Base-by-base conservation (phyloP, 371 early-diverging fungal species). In the Lichtheimia ramosa region DNA sequence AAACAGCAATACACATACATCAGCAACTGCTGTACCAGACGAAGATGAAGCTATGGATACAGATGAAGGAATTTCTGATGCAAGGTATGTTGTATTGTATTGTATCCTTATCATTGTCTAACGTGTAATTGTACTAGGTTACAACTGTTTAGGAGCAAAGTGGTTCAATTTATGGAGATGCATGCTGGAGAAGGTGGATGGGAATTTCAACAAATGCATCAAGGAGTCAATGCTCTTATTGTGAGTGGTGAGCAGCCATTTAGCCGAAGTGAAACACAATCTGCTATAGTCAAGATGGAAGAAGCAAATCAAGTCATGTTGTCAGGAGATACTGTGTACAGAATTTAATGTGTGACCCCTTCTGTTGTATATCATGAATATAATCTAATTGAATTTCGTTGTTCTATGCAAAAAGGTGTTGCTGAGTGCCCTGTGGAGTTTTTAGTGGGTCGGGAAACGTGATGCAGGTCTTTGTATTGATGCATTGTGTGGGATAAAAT, bases 241-340 rank as follows among this genome's bases (percentile, higher is more conserved):
- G 50, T 79, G 23, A 54, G 61, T 10, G 70, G 63, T 18, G 27
- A 25, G 15, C 59, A 68, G 42, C 48, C 41, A 25, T 78, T 74
- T 43, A 67, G 60, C 34, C 16, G 59, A 6, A 27, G 24, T 34
- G 75, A 78, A 60, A 59, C 66, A 1, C 48, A 65, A 15, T 39
- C 51, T 1, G 73, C 78, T 23, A 53, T 78, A 25, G 40, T 57
- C 12, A 56, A 48, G 34, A 84, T 92, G 90, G 73, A 83, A 41
- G 68, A 69, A 15, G 82, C 69, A 21, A 92, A 92, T 72, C 83
- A 89, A 61, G 71, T 91, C 60, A 90, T 90, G 89, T 87, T 83
- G 71, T 79, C 75, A 39, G 88, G 85, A 56, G 84, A 79, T 42
- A 70, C 77, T 48, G 71, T 89, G 51, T 85, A 89, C 65, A 73